A percentile compares a stretch with the other conserved stretches of the same genome.
Evolutionary conservation across 768 basidiomycete genomes (phyloP).

Genomic region (Trametes cubensis): DNA sequence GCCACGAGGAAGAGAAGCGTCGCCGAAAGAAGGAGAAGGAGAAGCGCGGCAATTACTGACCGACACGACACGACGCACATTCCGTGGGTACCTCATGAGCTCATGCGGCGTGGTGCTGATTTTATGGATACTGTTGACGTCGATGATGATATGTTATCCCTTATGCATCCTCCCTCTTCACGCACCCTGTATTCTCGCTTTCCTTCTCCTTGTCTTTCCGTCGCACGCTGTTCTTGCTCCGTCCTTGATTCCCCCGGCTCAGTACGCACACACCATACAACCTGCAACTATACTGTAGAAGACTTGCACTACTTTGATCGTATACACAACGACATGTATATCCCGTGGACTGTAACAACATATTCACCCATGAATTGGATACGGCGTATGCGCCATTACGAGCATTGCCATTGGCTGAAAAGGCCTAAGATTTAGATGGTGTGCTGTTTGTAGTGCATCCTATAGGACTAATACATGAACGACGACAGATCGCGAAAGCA

Average conservation of each 20-base stretch:
- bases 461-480: constrained; percentile 18
- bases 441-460: constrained; percentile 10
- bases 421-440: neutral
- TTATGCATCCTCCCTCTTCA: constrained; percentile 7
- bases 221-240: constrained; percentile 5
- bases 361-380: neutral
- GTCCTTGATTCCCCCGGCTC: neutral
- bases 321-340: constrained; percentile 16
- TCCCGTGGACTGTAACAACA: constrained; percentile 16
- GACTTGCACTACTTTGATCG: constrained; percentile 3
- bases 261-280: constrained; percentile 1
- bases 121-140: neutral
- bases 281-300: constrained; percentile 14
- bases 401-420: neutral
- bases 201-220: constrained; percentile 3
- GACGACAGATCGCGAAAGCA: constrained; percentile 24
- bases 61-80: neutral
- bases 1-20: constrained; percentile 76
- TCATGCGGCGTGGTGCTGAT: constrained; percentile 2
- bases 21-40: constrained; percentile 64
- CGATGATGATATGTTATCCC: neutral
- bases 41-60: constrained; percentile 25
- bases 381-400: neutral
- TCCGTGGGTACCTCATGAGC: constrained; percentile 3
- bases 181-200: neutral